Evolutionary conservation across 352 stramenopile genomes (phyloP).

Genomic region (Phytopythium helicoides): DNA sequence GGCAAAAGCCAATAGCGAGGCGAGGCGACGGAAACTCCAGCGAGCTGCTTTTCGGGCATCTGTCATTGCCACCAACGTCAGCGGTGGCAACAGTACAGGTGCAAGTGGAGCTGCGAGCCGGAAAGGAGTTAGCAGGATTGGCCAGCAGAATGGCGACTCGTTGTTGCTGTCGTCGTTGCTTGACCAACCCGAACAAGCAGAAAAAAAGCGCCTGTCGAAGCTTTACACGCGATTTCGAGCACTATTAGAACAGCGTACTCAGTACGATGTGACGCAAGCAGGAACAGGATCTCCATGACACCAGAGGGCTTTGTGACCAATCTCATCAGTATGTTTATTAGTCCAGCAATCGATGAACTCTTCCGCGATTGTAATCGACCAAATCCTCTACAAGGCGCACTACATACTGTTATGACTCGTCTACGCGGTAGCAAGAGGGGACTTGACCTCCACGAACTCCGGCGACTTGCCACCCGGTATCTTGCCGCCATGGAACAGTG

Average conservation of each 20-base stretch:
- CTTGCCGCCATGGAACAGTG: conserved; percentile 22
- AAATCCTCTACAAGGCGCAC: too few species aligned
- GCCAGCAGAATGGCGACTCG: conserved; percentile 1
- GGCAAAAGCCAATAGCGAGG: conserved; percentile 9
- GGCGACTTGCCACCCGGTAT: conserved; percentile 9
- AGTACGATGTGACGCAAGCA: conserved; percentile 26
- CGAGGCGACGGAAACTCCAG: conserved; percentile 38
- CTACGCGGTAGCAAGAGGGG: conserved; percentile 3
- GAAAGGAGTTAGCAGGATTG: not conserved
- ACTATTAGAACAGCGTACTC: conserved; percentile 47
- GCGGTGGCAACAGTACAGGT: not conserved
- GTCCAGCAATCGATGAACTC: too few species aligned
- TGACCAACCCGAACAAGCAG: conserved; percentile 37
- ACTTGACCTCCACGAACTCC: conserved; percentile 25
- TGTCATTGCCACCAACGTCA: conserved; percentile 25
- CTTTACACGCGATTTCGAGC: conserved; percentile 60
- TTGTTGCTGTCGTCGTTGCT: conserved; percentile 25
- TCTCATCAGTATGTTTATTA: not conserved
- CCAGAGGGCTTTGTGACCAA: not conserved
- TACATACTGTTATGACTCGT: too few species aligned
- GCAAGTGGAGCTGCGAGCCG: not conserved
- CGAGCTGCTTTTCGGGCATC: conserved; percentile 57
- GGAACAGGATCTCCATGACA: too few species aligned
- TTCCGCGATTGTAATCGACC: too few species aligned
- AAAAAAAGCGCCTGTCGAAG: conserved; percentile 59